Conservation (phyloP, 2,329 filamentous ascomycete genomes). For the Zymoseptoria crescenta region DNA sequence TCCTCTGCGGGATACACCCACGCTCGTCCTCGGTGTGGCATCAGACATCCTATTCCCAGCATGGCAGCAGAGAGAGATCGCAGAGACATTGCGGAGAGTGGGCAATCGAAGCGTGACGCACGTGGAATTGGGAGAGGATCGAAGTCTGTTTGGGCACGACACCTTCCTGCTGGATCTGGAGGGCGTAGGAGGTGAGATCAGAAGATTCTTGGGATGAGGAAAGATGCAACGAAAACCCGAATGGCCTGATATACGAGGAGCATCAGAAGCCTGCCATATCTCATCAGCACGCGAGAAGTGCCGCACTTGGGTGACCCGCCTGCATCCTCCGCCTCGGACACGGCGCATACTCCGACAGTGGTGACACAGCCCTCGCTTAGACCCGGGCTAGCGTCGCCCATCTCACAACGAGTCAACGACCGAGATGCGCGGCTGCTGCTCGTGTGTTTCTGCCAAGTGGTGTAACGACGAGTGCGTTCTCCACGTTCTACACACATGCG, state of each 20-base stretch:
- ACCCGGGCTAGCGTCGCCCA: no score
- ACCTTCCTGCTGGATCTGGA: constrained; percentile 90
- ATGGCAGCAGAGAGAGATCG: constrained; percentile 95
- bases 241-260: no score
- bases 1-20: constrained; percentile 65
- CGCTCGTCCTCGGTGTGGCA: constrained; percentile 85
- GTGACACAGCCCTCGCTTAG: no score
- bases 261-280: no score
- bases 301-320: no score
- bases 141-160: constrained; percentile 92
- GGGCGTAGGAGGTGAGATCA: constrained; percentile 79
- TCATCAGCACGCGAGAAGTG: neutral
- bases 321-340: no score
- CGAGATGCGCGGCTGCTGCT: neutral
- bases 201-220: constrained; percentile 62
- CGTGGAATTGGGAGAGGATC: constrained; percentile 85
- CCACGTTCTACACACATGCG: neutral
- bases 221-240: no score
- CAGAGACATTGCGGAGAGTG: constrained; percentile 65
- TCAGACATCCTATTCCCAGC: constrained; percentile 96
- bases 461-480: neutral
- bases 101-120: constrained; percentile 81
- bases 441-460: neutral
- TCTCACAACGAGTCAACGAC: neutral
- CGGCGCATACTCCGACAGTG: no score